Evolutionary conservation across 768 basidiomycete genomes (phyloP).

Genomic region (Russula earlei): DNA sequence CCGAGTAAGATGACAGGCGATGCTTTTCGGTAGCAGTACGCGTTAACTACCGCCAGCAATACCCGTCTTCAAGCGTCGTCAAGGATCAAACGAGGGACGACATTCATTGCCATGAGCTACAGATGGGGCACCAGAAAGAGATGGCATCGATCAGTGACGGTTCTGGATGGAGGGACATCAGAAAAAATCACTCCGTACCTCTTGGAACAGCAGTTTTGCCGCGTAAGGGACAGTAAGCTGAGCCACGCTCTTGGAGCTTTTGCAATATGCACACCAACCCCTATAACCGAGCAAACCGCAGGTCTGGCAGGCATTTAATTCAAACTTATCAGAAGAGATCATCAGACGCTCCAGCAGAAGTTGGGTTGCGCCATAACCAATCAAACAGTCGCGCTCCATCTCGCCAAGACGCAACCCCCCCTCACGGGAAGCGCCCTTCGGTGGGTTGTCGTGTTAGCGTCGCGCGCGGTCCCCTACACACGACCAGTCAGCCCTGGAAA

Average conservation of each 20-base stretch:
- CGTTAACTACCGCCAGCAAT: not conserved
- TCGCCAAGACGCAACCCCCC: conserved; percentile 95
- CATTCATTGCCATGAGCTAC: conserved; percentile 95
- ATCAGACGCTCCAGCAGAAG: conserved; percentile 93
- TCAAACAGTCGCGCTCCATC: conserved; percentile 98
- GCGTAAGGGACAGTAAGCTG: conserved; percentile 95
- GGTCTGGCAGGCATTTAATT: conserved; percentile 89
- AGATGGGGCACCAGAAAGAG: not conserved
- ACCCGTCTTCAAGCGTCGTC: conserved; percentile 52
- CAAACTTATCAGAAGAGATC: conserved; percentile 98
- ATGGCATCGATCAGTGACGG: conserved; percentile 1
- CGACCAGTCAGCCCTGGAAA: not conserved
- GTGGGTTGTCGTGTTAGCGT: conserved; percentile 96
- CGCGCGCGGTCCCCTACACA: conserved; percentile 80
- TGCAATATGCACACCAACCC: conserved; percentile 97
- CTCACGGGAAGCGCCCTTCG: conserved; percentile 94
- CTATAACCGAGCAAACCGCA: conserved; percentile 94
- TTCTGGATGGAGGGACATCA: not conserved
- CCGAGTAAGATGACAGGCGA: not conserved
- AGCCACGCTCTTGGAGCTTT: conserved; percentile 93
- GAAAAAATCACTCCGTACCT: conserved; percentile 43
- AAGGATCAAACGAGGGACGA: conserved; percentile 80
- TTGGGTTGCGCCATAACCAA: conserved; percentile 98
- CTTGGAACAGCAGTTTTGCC: conserved; percentile 86
- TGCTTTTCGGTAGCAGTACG: not conserved